Percentiles rank a stretch among this genome's conserved stretches.
Conservation (phyloP, 371 early-diverging fungal genomes). For the Capillidium heterosporum region DNA sequence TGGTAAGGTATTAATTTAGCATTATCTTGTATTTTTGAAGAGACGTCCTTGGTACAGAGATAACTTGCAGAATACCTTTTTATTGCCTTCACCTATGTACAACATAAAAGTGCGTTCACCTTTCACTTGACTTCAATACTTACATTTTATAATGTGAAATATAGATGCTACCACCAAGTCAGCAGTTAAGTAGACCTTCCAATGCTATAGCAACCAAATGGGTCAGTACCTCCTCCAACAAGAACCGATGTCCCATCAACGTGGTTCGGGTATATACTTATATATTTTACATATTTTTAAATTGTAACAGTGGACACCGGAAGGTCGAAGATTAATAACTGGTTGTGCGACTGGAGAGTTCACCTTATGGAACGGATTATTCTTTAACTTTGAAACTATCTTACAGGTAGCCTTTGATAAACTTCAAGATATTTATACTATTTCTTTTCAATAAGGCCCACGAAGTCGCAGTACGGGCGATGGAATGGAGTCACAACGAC, state of each 20-base stretch:
- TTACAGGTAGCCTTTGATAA: constrained; percentile 45
- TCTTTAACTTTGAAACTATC: constrained; percentile 99
- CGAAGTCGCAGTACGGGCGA: constrained; percentile 84
- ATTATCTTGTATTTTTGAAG: constrained; percentile 13
- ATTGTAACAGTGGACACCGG: constrained; percentile 82
- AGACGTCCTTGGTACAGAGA: constrained; percentile 38
- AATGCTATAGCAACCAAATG: constrained; percentile 77
- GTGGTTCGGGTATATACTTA: constrained; percentile 56
- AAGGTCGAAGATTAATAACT: constrained; percentile 94
- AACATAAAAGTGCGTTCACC: constrained; percentile 50
- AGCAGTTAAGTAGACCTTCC: constrained; percentile 3
- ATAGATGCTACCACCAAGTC: constrained; percentile 3
- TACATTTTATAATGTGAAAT: not conserved
- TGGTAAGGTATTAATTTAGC: not conserved
- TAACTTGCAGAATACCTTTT: constrained; percentile 32
- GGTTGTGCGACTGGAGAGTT: constrained; percentile 98
- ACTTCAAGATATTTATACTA: no score
- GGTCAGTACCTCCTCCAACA: constrained; percentile 96
- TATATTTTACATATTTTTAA: not conserved
- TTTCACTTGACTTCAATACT: not conserved
- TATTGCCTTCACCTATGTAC: constrained; percentile 77
- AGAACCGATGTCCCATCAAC: constrained; percentile 90
- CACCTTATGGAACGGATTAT: constrained; percentile 98
- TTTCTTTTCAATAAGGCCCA: constrained; percentile 43
- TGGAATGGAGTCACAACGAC: constrained; percentile 97